Evolutionary conservation across 2,329 filamentous ascomycete genomes (phyloP).

Genomic region (Aspergillus spinulosporus): DNA sequence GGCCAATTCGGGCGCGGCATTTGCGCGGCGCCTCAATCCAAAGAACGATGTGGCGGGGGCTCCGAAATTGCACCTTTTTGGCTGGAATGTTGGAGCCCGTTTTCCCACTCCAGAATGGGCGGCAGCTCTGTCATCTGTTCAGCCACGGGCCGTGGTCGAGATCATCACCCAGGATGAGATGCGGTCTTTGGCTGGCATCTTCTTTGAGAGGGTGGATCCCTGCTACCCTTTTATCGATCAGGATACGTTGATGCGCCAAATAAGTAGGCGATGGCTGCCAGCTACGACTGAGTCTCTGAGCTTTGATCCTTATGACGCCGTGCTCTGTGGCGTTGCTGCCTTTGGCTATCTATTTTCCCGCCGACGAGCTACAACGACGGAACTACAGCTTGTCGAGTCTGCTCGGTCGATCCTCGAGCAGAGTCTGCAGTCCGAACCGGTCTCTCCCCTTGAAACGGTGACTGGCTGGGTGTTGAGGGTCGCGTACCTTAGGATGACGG

Average conservation of each 20-base stretch:
- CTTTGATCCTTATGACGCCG: conserved; percentile 14
- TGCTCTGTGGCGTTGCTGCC: conserved; percentile 20
- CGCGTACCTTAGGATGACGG: conserved; percentile 50
- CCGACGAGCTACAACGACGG: neutral
- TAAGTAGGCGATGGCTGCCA: neutral
- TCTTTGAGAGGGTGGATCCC: conserved; percentile 56
- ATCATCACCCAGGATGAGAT: conserved; percentile 53
- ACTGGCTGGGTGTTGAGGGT: conserved; percentile 49
- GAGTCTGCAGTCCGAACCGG: conserved; percentile 5
- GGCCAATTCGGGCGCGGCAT: neutral
- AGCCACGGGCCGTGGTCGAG: conserved; percentile 43
- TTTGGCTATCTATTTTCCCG: conserved; percentile 33
- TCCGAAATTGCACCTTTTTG: neutral
- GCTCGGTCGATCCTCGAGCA: neutral
- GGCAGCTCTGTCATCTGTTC: conserved; percentile 12
- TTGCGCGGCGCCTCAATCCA: neutral
- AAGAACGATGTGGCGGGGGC: neutral
- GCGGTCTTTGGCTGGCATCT: conserved; percentile 48
- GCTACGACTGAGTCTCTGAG: neutral
- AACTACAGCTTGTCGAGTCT: neutral
- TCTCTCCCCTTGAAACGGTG: conserved; percentile 13
- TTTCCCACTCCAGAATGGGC: conserved; percentile 5
- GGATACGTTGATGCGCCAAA: neutral
- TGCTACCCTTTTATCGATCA: conserved; percentile 42
- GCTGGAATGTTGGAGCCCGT: neutral